Evolutionary conservation across 352 stramenopile species (phyloP).

Genomic region (Globisporangium parvum): DNA sequence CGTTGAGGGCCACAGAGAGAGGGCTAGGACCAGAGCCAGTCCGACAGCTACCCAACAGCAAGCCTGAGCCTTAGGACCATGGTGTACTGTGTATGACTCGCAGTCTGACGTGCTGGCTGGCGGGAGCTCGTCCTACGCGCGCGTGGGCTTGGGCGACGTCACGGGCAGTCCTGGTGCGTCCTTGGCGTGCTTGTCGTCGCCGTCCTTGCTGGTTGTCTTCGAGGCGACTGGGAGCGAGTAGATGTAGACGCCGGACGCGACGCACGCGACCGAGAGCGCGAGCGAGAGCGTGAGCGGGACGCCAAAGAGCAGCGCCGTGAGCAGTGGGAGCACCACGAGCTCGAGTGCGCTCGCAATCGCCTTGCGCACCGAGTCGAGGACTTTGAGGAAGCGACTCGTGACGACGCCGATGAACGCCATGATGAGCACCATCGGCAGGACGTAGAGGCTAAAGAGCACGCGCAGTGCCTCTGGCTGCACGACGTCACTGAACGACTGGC

Average conservation of each 20-base stretch:
- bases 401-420: conserved; percentile 79
- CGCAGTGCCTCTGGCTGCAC: conserved; percentile 37
- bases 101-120: too few relatives aligned
- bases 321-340: conserved; percentile 61
- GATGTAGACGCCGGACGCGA: conserved; percentile 73
- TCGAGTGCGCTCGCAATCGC: conserved; percentile 73
- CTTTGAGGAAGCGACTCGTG: conserved; percentile 77
- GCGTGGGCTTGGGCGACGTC: neutral
- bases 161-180: neutral
- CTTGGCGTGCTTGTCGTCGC: conserved; percentile 7
- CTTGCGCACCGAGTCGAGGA: conserved; percentile 75
- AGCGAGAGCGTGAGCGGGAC: conserved; percentile 51
- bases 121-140: neutral
- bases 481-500: conserved; percentile 55
- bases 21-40: neutral
- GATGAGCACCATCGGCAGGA: conserved; percentile 78
- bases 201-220: neutral
- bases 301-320: conserved; percentile 59
- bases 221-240: conserved; percentile 60
- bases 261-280: conserved; percentile 49
- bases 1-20: too few relatives aligned
- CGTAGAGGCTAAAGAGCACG: conserved; percentile 65
- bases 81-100: too few relatives aligned
- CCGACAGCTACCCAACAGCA: neutral
- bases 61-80: too few relatives aligned